A percentile compares a stretch with the other conserved stretches of the same genome.
Evolutionary conservation across 495 filamentous ascomycete species (phyloP).

Genomic region (Hypoxylon subgilvum): DNA sequence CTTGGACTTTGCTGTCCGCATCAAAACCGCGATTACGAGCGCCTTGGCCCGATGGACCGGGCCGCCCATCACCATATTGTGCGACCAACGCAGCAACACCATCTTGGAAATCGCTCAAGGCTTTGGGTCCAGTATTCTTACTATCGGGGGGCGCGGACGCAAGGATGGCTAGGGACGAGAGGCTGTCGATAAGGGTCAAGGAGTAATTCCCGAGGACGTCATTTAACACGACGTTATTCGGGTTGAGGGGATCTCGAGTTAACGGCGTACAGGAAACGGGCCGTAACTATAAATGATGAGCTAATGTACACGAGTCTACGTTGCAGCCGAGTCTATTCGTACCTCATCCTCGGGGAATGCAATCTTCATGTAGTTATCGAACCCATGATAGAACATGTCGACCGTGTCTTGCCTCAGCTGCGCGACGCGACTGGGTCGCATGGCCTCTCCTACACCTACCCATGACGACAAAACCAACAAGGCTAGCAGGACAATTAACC

Average conservation of each 20-base stretch:
- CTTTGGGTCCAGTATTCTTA: constrained; percentile 60
- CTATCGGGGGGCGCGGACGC: constrained; percentile 67
- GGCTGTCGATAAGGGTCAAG: constrained; percentile 89
- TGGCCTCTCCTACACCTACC: constrained; percentile 49
- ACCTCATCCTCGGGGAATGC: constrained; percentile 97
- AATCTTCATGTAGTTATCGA: constrained; percentile 89
- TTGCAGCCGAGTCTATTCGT: constrained; percentile 23
- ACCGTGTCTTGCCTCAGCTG: constrained; percentile 74
- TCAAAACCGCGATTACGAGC: constrained; percentile 84
- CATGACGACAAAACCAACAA: constrained; percentile 41
- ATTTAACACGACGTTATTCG: constrained; percentile 84
- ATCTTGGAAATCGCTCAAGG: constrained; percentile 77
- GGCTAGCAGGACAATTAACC: constrained; percentile 22
- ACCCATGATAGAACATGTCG: constrained; percentile 96
- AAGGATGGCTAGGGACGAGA: constrained; percentile 90
- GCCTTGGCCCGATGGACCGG: constrained; percentile 72
- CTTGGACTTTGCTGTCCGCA: constrained; percentile 95
- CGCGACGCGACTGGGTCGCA: constrained; percentile 58
- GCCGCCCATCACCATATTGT: constrained; percentile 83
- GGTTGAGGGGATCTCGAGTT: constrained; percentile 79
- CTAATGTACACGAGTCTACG: constrained; percentile 9
- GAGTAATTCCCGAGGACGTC: constrained; percentile 98
- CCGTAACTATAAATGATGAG: constrained; percentile 61
- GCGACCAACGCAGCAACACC: constrained; percentile 78
- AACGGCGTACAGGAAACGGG: constrained; percentile 84